Conservation (phyloP, 1,284 basidiomycete genomes). For the Trichosporon coremiiforme region DNA sequence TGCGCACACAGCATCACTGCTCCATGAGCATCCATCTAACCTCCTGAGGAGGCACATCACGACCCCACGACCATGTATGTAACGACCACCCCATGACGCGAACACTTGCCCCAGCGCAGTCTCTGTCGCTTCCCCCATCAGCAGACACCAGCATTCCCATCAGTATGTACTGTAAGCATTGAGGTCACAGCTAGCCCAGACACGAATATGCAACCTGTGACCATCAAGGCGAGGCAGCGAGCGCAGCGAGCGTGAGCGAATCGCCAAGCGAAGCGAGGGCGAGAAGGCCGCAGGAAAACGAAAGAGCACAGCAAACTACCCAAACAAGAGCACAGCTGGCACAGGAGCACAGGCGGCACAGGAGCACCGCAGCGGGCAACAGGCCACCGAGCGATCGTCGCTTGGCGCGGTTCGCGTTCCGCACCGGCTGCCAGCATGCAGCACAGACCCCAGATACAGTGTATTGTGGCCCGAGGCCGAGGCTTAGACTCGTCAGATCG, state of each 20-base stretch:
- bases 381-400: not conserved
- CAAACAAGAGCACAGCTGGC: no score
- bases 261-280: not conserved
- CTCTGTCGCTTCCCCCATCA: not conserved
- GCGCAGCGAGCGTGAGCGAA: no score
- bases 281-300: no score
- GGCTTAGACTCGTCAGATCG: not conserved
- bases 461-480: not conserved
- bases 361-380: not conserved
- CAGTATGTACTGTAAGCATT: conserved; percentile 1
- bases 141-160: not conserved
- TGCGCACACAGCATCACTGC: no score
- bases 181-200: not conserved
- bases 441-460: no score
- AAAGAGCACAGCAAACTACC: no score
- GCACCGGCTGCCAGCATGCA: no score
- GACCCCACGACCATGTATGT: conserved; percentile 13
- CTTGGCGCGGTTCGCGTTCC: no score
- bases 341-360: not conserved
- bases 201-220: not conserved
- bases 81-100: conserved; percentile 1
- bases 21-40: not conserved
- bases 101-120: conserved; percentile 6
- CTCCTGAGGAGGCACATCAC: not conserved
- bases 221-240: not conserved